Percentiles rank a stretch among this genome's conserved stretches.
Evolutionary conservation across 2,329 filamentous ascomycete species (phyloP).

Genomic region (Sporothrix inflata): DNA sequence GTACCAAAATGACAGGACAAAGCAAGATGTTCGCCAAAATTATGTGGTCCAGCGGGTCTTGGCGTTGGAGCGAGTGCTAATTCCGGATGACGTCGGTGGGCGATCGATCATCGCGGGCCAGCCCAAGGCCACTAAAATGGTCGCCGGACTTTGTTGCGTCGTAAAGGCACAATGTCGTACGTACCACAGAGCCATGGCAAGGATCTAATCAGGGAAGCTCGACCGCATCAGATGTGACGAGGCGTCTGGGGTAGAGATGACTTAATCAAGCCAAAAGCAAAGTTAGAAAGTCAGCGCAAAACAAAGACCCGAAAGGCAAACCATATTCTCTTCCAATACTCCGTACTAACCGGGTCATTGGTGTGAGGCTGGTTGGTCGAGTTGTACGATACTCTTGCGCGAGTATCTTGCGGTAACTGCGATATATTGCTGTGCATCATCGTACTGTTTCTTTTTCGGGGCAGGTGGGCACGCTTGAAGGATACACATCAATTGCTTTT

Average conservation of each 20-base stretch:
- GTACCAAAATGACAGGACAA: neutral
- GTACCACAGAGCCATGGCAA: neutral
- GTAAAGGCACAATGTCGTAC: neutral
- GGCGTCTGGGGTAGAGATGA: neutral
- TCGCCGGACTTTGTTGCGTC: neutral
- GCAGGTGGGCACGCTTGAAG: neutral
- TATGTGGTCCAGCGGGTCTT: constrained; percentile 24
- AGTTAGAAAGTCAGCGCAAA: neutral
- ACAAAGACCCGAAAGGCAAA: too few species aligned
- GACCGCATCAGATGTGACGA: neutral
- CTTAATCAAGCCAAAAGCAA: neutral
- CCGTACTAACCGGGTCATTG: neutral
- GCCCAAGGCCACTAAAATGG: neutral
- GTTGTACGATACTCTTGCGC: neutral
- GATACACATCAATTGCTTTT: neutral
- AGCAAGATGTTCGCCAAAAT: constrained; percentile 10
- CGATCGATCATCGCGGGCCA: constrained; percentile 22
- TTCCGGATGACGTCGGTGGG: constrained; percentile 31
- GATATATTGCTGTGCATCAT: too few species aligned
- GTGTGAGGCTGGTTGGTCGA: neutral
- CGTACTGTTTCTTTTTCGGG: neutral
- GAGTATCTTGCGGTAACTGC: neutral
- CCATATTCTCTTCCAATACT: neutral
- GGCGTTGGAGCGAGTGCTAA: constrained; percentile 24
- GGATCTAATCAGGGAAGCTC: neutral